Evolutionary conservation across 2,329 filamentous ascomycete species (phyloP), one percentile per base, ranked within the genome.

Genomic region (Amauroascus verrucosus): DNA sequence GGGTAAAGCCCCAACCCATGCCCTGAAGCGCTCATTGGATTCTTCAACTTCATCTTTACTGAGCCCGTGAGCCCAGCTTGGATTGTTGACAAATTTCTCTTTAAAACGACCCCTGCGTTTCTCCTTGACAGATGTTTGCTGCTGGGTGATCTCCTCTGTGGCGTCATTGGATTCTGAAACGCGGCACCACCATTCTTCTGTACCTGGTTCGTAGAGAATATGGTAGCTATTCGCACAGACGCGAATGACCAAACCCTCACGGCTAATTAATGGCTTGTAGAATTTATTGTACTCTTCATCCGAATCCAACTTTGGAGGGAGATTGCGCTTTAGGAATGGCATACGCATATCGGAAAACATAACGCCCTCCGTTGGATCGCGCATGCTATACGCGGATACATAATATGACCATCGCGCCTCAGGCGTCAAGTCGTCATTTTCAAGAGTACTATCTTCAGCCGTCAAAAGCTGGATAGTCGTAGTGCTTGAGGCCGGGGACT

Each of bases 391-490:
- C 0, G 90, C 89, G 16, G 91, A 90, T 54, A 95, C 88, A 67
- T 98, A 98, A 72, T 94, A 95, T 62, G 91, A 87, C 93, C 93
- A 98, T 37, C 82, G 74, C 57, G 77, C 77, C 59, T 82, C 77
- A 3, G 74, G 70, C 50, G 75, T 77, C 22, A 82, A 78, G 57
- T 88, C 83, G 54, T 84, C 84, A 48, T 83, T 80, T 64, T 93
- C 85, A 75, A 95, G 76, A 0, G 80, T 83, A 1, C 76, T 84
- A 60, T 95, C 88, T 60, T 95, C 88, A 64, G 85, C 84, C 61
- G 93, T 89, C 67, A 95, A 88, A 0, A 95, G 85, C 38, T 88
- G 87, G 9, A 95, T 77, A 1, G 81, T 83, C 32, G 85, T 82
- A 64, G 86, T 81, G 56, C 77, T 78, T 59, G 78, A 80, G 18